Conservation (phyloP, 352 stramenopile genomes). For the Phytophthora macrochlamydospora region DNA sequence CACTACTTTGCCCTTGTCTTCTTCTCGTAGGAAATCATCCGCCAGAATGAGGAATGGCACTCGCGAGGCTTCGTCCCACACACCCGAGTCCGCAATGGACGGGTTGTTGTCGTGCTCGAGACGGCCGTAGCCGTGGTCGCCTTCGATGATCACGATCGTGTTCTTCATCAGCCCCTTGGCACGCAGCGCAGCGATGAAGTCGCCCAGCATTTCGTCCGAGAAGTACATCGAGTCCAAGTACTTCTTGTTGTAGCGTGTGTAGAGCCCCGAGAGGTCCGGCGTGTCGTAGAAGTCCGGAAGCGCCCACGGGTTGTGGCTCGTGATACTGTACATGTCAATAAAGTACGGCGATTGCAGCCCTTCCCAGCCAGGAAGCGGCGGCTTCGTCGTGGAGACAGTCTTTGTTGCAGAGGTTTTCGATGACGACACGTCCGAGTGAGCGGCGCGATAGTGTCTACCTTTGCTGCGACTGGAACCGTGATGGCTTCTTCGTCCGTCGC, state of each 20-base stretch:
- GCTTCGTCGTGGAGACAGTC: constrained; percentile 14
- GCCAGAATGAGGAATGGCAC: constrained; percentile 72
- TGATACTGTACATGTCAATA: constrained; percentile 83
- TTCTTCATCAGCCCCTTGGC: constrained; percentile 70
- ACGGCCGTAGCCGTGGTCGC: constrained; percentile 69
- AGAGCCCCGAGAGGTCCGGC: constrained; percentile 56
- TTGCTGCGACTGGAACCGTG: constrained; percentile 17
- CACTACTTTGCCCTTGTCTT: constrained; percentile 52
- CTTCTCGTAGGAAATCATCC: constrained; percentile 58
- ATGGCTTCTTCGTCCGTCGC: constrained; percentile 12
- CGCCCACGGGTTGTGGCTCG: constrained; percentile 71
- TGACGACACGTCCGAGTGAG: constrained; percentile 3
- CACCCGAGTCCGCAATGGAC: constrained; percentile 58
- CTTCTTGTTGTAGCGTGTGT: constrained; percentile 71
- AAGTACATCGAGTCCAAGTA: constrained; percentile 79
- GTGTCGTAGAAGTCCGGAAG: constrained; percentile 50
- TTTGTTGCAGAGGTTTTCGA: not conserved
- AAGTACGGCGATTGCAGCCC: constrained; percentile 71
- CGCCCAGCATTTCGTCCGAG: constrained; percentile 64
- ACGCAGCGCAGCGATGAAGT: constrained; percentile 59
- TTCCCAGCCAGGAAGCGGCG: constrained; percentile 50
- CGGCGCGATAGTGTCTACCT: constrained; percentile 28
- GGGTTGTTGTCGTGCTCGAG: constrained; percentile 78
- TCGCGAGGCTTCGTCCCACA: constrained; percentile 68
- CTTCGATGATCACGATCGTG: constrained; percentile 73